phyloP scores from a whole-genome alignment of 306 rosid species.

The Mucuna pruriens region DNA sequence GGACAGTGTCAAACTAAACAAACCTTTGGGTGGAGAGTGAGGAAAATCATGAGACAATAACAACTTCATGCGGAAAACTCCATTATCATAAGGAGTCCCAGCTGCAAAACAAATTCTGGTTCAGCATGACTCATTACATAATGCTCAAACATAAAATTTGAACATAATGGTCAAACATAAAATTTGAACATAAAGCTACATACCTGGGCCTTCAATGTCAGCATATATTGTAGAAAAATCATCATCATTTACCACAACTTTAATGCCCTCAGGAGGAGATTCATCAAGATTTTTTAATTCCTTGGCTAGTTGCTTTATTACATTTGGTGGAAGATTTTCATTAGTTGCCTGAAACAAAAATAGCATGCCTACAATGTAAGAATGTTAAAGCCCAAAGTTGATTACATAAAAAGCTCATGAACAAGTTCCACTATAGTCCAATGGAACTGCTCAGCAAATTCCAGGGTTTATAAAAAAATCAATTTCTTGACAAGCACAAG shows the following conservation, averaged over 20 bases:
- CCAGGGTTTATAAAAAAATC: neutral
- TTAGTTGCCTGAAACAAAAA: constrained; percentile 69
- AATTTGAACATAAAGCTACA: constrained; percentile 30
- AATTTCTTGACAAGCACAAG: constrained; percentile 4
- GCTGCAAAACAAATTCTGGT: constrained; percentile 53
- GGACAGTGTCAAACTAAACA: constrained; percentile 12
- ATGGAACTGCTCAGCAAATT: neutral
- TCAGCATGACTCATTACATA: constrained; percentile 14
- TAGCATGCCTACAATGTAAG: neutral
- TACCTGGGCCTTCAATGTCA: constrained; percentile 90
- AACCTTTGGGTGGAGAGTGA: constrained; percentile 85
- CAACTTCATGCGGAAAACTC: constrained; percentile 87
- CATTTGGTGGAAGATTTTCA: constrained; percentile 92
- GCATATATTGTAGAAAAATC: constrained; percentile 81
- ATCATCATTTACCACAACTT: constrained; percentile 78
- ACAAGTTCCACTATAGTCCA: neutral
- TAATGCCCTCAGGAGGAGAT: constrained; percentile 88
- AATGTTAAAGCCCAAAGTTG: neutral
- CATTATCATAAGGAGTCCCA: constrained; percentile 85
- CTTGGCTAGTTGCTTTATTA: constrained; percentile 84
- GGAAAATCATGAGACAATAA: constrained; percentile 77
- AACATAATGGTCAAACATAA: neutral
- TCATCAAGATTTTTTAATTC: constrained; percentile 87
- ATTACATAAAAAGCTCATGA: neutral
- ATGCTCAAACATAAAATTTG: neutral